These are phyloP conservation scores for Pisolithus microcarpus DNA, from an alignment of 768 basidiomycete species.

Conservation along the genomic window DNA sequence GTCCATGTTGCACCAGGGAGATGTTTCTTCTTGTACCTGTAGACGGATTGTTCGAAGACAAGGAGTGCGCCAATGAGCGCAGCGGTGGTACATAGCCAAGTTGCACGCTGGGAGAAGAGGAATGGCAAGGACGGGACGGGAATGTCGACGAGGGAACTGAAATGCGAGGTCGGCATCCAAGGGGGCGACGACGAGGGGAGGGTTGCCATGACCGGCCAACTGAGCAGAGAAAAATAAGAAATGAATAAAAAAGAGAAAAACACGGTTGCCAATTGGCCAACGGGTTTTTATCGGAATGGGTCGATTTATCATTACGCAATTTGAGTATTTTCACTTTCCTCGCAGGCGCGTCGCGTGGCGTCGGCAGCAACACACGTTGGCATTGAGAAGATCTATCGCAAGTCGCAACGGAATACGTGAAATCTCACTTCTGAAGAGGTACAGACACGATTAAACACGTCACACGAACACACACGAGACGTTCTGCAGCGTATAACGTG, in stretches of 20 bases:
- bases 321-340: background rate
- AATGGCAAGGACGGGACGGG: constrained; percentile 40
- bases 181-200: constrained; percentile 25
- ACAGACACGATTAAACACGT: no score
- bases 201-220: constrained; percentile 26
- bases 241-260: background rate
- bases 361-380: no score
- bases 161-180: constrained; percentile 38
- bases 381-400: no score
- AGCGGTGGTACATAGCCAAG: constrained; percentile 63
- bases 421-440: no score
- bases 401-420: no score
- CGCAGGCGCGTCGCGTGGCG: no score
- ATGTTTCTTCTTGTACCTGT: constrained; percentile 81
- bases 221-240: background rate
- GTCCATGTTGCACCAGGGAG: constrained; percentile 89
- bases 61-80: constrained; percentile 71
- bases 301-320: constrained; percentile 9
- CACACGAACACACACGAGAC: no score
- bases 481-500: no score
- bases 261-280: constrained; percentile 14
- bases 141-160: constrained; percentile 34
- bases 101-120: constrained; percentile 15
- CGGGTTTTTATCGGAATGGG: constrained; percentile 16
- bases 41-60: constrained; percentile 80